These are phyloP conservation scores for apple (Malus domestica) DNA, from an alignment of 306 rosid species.

Conservation along the genomic window DNA sequence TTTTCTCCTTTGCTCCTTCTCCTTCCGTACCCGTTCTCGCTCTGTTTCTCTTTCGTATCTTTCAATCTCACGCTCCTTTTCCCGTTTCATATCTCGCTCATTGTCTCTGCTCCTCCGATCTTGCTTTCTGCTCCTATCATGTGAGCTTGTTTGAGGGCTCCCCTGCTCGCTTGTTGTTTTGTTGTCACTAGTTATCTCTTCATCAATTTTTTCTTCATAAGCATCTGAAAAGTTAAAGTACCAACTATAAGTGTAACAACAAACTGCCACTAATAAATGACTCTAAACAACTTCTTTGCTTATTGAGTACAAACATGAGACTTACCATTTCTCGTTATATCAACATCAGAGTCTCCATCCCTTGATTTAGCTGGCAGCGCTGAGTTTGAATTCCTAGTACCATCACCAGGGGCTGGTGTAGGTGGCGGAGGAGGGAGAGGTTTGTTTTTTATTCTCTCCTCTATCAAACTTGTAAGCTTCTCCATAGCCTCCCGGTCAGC, in stretches of 20 bases:
- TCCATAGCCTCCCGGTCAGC: constrained; percentile 59
- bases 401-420: constrained; percentile 46
- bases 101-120: constrained; percentile 85
- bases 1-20: constrained; percentile 89
- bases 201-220: constrained; percentile 65
- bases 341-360: constrained; percentile 69
- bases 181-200: constrained; percentile 52
- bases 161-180: constrained; percentile 65
- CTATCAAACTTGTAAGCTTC: constrained; percentile 70
- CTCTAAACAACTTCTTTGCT: background rate
- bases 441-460: constrained; percentile 78
- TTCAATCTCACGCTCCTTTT: constrained; percentile 92
- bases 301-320: background rate
- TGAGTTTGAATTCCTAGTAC: constrained; percentile 32
- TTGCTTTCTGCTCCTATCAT: constrained; percentile 71
- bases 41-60: constrained; percentile 97
- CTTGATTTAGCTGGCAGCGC: constrained; percentile 55
- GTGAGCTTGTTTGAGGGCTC: constrained; percentile 66
- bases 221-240: constrained; percentile 42
- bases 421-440: constrained; percentile 90
- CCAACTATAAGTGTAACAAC: background rate
- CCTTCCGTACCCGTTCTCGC: constrained; percentile 87
- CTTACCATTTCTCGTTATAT: constrained; percentile 57
- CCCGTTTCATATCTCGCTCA: constrained; percentile 81
- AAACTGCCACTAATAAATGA: background rate